Percentiles rank a stretch among this genome's conserved stretches.
Conservation (phyloP, 331 rosid species). For the Acacia concinna region DNA sequence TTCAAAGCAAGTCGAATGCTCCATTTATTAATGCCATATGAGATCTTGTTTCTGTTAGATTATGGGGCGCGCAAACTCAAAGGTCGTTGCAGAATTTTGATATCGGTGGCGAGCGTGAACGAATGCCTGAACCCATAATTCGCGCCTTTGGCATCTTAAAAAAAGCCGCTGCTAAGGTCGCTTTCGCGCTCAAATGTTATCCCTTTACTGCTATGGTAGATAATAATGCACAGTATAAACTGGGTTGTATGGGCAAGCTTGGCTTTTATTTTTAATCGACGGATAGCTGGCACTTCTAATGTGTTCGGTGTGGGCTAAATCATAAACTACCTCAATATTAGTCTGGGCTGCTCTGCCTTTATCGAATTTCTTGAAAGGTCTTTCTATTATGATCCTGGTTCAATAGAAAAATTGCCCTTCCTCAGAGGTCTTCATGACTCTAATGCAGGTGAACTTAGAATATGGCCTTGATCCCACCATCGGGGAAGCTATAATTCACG, state of each 20-base stretch:
- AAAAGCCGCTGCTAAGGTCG: constrained; percentile 92
- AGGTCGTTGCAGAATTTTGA: constrained; percentile 93
- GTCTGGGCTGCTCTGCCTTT: not conserved
- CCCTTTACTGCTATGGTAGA: not conserved
- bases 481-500: constrained; percentile 87
- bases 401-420: not conserved
- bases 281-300: not conserved
- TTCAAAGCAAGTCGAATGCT: not conserved
- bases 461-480: constrained; percentile 86
- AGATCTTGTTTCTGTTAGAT: constrained; percentile 39
- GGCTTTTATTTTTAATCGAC: not conserved
- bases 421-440: not conserved
- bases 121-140: constrained; percentile 95
- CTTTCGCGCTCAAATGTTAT: not conserved
- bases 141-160: constrained; percentile 92
- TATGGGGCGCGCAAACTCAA: constrained; percentile 99
- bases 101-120: constrained; percentile 93
- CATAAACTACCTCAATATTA: not conserved
- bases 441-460: constrained; percentile 78
- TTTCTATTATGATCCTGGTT: not conserved
- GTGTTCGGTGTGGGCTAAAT: not conserved
- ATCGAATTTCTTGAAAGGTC: not conserved
- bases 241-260: not conserved
- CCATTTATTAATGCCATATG: not conserved
- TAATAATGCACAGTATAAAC: not conserved